Evolutionary conservation across 371 early-diverging fungal species (phyloP).

Genomic region (Apophysomyces variabilis): DNA sequence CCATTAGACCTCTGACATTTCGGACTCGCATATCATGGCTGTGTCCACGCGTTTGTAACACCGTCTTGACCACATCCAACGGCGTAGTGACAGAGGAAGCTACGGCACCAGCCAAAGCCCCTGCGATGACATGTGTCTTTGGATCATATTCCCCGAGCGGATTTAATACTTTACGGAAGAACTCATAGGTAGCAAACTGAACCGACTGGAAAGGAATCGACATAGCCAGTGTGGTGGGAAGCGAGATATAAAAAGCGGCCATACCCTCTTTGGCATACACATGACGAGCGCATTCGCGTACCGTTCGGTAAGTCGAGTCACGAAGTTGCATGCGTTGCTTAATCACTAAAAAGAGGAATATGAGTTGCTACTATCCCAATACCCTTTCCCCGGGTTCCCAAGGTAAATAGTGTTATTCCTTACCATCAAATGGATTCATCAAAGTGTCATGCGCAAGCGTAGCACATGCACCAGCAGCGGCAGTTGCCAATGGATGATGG

Average conservation of each 20-base stretch:
- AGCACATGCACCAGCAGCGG: conserved; percentile 89
- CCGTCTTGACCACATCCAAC: conserved; percentile 92
- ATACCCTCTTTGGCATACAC: conserved; percentile 80
- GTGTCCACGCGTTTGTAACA: conserved; percentile 89
- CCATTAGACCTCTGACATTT: conserved; percentile 68
- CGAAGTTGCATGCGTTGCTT: conserved; percentile 96
- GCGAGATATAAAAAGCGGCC: conserved; percentile 88
- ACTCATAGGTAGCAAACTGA: conserved; percentile 92
- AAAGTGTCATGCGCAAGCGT: conserved; percentile 88
- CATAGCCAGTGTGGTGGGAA: conserved; percentile 92
- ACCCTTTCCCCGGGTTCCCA: too few relatives aligned
- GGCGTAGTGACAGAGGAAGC: conserved; percentile 94
- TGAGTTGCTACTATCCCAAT: background rate
- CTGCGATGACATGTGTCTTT: conserved; percentile 81
- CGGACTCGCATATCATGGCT: conserved; percentile 71
- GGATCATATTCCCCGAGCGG: conserved; percentile 85
- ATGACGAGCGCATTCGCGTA: conserved; percentile 68
- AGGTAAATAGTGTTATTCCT: background rate
- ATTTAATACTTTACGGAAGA: conserved; percentile 74
- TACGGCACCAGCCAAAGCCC: conserved; percentile 89
- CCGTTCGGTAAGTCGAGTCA: conserved; percentile 65
- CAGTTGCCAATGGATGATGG: conserved; percentile 69
- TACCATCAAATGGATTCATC: conserved; percentile 96
- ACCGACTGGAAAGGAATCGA: conserved; percentile 92
- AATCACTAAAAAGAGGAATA: conserved; percentile 60